Percentiles rank a stretch among this genome's conserved stretches.
Evolutionary conservation across 768 basidiomycete genomes (phyloP).

Genomic region (Cytidiella melzeri): DNA sequence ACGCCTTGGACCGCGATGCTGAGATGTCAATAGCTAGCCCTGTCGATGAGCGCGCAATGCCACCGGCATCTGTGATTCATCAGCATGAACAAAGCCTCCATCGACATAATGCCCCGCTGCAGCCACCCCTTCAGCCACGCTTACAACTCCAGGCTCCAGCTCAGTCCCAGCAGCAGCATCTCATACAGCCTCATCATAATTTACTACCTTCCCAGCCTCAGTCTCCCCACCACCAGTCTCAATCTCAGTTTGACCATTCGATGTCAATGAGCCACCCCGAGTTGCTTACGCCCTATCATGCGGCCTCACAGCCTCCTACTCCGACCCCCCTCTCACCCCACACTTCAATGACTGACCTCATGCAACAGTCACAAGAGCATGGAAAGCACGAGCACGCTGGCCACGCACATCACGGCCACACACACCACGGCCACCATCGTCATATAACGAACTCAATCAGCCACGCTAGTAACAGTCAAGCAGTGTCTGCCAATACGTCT

Average conservation of each 20-base stretch:
- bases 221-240: constrained; percentile 18
- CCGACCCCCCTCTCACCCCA: constrained; percentile 20
- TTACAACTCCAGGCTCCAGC: constrained; percentile 17
- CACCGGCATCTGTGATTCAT: neutral
- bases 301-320: constrained; percentile 22
- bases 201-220: constrained; percentile 14
- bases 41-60: constrained; percentile 7
- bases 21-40: constrained; percentile 21
- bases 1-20: constrained; percentile 15
- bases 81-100: constrained; percentile 5
- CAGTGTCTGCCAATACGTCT: constrained; percentile 3
- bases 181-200: constrained; percentile 21
- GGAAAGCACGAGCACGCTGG: constrained; percentile 13
- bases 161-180: constrained; percentile 17
- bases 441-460: neutral
- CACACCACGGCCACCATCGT: constrained; percentile 14
- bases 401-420: constrained; percentile 15
- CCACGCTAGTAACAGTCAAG: constrained; percentile 1
- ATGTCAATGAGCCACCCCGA: constrained; percentile 18
- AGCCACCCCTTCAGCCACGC: constrained; percentile 20
- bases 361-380: constrained; percentile 11
- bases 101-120: constrained; percentile 2
- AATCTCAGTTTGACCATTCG: constrained; percentile 19
- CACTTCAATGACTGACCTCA: constrained; percentile 11
- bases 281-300: constrained; percentile 28